A percentile compares a stretch with the other conserved stretches of the same genome.
These are phyloP conservation scores for Rhizopus arrhizus DNA, from an alignment of 371 early-diverging fungal genomes.

Conservation along the genomic window DNA sequence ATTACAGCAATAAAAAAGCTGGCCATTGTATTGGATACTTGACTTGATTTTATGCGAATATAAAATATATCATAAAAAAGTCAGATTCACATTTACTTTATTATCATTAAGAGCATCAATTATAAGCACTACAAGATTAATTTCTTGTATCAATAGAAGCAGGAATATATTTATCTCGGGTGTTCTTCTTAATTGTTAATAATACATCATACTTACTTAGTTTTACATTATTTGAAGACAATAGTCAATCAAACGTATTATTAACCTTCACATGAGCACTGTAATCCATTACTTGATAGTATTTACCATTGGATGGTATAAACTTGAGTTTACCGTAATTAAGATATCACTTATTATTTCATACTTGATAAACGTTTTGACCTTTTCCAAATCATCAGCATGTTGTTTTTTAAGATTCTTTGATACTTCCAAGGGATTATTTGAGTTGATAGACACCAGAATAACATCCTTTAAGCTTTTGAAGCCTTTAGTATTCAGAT, in stretches of 20 bases:
- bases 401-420: too few species aligned
- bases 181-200: conserved; percentile 9
- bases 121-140: conserved; percentile 10
- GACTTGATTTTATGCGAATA: conserved; percentile 33
- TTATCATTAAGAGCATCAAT: neutral
- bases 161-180: conserved; percentile 23
- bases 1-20: conserved; percentile 42
- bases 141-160: conserved; percentile 46
- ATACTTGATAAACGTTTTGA: conserved; percentile 12
- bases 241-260: conserved; percentile 36
- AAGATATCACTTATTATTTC: conserved; percentile 46
- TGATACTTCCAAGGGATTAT: too few species aligned
- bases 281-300: conserved; percentile 44
- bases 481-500: too few species aligned
- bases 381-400: too few species aligned
- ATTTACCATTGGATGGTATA: conserved; percentile 28
- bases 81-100: conserved; percentile 24
- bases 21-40: conserved; percentile 44
- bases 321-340: conserved; percentile 33
- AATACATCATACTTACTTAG: conserved; percentile 23
- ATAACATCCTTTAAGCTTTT: too few species aligned
- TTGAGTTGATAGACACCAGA: too few species aligned
- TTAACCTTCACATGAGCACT: conserved; percentile 35
- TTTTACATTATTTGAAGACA: conserved; percentile 36
- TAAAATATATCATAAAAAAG: conserved; percentile 49